Conservation (phyloP, 768 basidiomycete genomes). For the Cystofilobasidium macerans region DNA sequence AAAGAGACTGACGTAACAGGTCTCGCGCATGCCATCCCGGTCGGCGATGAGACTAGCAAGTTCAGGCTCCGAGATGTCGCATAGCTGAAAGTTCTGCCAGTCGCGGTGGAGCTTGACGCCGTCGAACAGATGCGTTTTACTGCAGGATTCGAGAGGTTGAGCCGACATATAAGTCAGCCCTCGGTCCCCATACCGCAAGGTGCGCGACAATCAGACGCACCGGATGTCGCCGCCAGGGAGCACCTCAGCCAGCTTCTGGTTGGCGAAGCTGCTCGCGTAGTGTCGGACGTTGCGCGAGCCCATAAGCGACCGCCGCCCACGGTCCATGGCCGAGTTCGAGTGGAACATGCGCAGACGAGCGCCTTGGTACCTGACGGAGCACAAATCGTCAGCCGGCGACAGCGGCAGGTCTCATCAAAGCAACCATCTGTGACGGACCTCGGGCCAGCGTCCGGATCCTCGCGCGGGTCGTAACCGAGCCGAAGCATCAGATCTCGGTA, state of each 20-base stretch:
- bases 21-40: conserved; percentile 55
- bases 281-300: conserved; percentile 1
- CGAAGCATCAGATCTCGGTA: conserved; percentile 81
- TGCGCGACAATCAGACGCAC: conserved; percentile 21
- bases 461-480: conserved; percentile 81
- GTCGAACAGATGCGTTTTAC: conserved; percentile 74
- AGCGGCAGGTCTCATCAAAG: not conserved
- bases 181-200: too few relatives aligned
- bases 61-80: conserved; percentile 81
- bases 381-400: not conserved
- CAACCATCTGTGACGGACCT: not conserved
- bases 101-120: conserved; percentile 67
- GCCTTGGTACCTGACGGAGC: conserved; percentile 68
- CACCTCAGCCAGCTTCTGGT: conserved; percentile 5
- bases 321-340: conserved; percentile 45
- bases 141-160: too few relatives aligned
- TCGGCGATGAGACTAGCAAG: conserved; percentile 69
- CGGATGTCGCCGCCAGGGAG: conserved; percentile 19
- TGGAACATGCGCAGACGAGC: conserved; percentile 81
- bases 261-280: not conserved
- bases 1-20: conserved; percentile 56
- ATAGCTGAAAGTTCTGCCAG: conserved; percentile 85
- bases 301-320: not conserved
- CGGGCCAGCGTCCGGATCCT: conserved; percentile 58
- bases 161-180: too few relatives aligned